These are phyloP conservation scores for Aureobasidium zeae DNA, from an alignment of 2,329 filamentous ascomycete genomes.

Conservation along the genomic window DNA sequence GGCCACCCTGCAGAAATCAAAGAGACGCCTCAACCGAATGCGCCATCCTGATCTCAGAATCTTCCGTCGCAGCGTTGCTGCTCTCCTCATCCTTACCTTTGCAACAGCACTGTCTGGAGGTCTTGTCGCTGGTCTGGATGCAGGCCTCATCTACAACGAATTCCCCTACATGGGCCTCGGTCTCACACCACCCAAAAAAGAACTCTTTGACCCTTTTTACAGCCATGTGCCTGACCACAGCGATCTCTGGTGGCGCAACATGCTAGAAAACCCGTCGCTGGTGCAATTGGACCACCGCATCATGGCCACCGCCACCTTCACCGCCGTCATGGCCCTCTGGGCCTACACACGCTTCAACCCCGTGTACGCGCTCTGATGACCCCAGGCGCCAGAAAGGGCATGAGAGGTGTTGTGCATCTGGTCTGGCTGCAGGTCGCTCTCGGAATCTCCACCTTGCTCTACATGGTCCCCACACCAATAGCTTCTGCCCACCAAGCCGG, in stretches of 20 bases:
- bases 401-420: slow-evolving; percentile 73
- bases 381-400: slow-evolving; percentile 57
- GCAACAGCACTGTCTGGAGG: slow-evolving; percentile 87
- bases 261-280: slow-evolving; percentile 90
- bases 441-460: slow-evolving; percentile 84
- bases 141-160: slow-evolving; percentile 96
- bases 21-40: slow-evolving; percentile 49
- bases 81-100: slow-evolving; percentile 69
- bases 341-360: slow-evolving; percentile 64
- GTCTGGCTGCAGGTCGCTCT: slow-evolving; percentile 73
- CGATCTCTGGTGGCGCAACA: slow-evolving; percentile 94
- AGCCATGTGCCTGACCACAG: slow-evolving; percentile 64
- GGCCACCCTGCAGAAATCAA: slow-evolving; percentile 53
- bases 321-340: slow-evolving; percentile 67
- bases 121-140: slow-evolving; percentile 88
- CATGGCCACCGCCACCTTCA: slow-evolving; percentile 81
- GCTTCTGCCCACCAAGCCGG: slow-evolving; percentile 92
- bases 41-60: slow-evolving; percentile 56
- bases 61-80: slow-evolving; percentile 65
- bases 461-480: slow-evolving; percentile 81
- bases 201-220: slow-evolving; percentile 83
- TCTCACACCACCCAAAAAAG: slow-evolving; percentile 66
- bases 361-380: slow-evolving; percentile 52
- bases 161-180: slow-evolving; percentile 92
- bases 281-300: slow-evolving; percentile 95